phyloP scores from a whole-genome alignment of 2,329 filamentous ascomycete genomes.

The Aspergillus hiratsukae region DNA sequence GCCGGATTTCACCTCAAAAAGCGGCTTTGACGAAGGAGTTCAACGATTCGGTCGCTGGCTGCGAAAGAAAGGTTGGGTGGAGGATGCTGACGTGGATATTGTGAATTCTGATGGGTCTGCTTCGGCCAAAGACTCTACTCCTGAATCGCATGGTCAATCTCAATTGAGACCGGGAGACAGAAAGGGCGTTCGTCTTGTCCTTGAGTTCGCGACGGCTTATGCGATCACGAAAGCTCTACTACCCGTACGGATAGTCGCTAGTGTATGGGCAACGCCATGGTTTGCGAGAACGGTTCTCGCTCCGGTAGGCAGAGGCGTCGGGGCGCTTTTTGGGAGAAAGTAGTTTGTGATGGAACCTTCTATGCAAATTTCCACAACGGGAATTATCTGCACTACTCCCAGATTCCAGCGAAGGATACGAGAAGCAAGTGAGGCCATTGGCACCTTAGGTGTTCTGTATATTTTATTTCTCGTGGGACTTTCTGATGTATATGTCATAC shows the following conservation, averaged over 20 bases:
- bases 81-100: conserved; percentile 43
- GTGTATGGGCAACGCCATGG: conserved; percentile 88
- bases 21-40: conserved; percentile 56
- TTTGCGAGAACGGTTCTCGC: conserved; percentile 67
- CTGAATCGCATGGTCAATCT: conserved; percentile 17
- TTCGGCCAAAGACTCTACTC: conserved; percentile 16
- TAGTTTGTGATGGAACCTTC: conserved; percentile 8
- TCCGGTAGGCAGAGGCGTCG: conserved; percentile 41
- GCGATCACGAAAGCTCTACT: conserved; percentile 82
- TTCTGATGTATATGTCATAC: conserved; percentile 8
- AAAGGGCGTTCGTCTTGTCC: conserved; percentile 51
- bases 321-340: conserved; percentile 35
- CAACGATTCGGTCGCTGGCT: conserved; percentile 74
- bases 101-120: conserved; percentile 30
- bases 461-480: neutral
- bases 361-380: neutral
- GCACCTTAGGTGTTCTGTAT: neutral
- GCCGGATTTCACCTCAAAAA: conserved; percentile 48
- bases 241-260: conserved; percentile 69
- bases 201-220: conserved; percentile 81
- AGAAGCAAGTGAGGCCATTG: neutral
- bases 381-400: neutral
- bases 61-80: conserved; percentile 73
- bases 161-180: conserved; percentile 25
- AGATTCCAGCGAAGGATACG: neutral